Conservation (phyloP, 768 basidiomycete genomes). For the Filobasidium wieringae region DNA sequence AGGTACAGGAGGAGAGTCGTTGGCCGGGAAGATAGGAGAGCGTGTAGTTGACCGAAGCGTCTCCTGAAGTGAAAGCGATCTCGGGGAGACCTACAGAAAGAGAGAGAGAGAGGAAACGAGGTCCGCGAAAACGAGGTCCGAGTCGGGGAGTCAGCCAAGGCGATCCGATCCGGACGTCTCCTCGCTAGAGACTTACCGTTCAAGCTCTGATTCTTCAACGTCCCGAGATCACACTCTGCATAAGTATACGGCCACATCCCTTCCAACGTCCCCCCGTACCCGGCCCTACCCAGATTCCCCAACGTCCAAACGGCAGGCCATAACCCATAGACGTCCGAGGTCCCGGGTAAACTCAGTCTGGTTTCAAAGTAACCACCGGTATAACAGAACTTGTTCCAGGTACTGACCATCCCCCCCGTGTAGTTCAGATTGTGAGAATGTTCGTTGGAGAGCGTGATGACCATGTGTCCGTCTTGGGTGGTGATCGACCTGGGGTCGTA, state of each 20-base stretch:
- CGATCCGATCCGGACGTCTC: neutral
- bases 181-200: slow-evolving; percentile 38
- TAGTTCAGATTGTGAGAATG: slow-evolving; percentile 25
- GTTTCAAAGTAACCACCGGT: slow-evolving; percentile 19
- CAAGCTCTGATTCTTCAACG: slow-evolving; percentile 64
- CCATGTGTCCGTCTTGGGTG: slow-evolving; percentile 37
- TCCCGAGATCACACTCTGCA: slow-evolving; percentile 77
- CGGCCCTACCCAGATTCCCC: slow-evolving; percentile 41
- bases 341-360: slow-evolving; percentile 33
- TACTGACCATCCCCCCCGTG: slow-evolving; percentile 30
- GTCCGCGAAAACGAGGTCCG: no score
- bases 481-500: slow-evolving; percentile 41
- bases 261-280: slow-evolving; percentile 32
- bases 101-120: neutral
- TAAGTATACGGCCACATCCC: slow-evolving; percentile 41
- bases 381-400: slow-evolving; percentile 37
- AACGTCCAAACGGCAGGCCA: slow-evolving; percentile 37
- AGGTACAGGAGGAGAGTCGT: slow-evolving; percentile 76
- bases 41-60: slow-evolving; percentile 45
- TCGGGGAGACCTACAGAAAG: slow-evolving; percentile 44
- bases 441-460: slow-evolving; percentile 32
- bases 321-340: slow-evolving; percentile 30
- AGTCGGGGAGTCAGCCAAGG: neutral
- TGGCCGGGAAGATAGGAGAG: slow-evolving; percentile 83
- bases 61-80: slow-evolving; percentile 54